phyloP scores from a whole-genome alignment of 257 asterid species.

The Ligustrum vulgare region DNA sequence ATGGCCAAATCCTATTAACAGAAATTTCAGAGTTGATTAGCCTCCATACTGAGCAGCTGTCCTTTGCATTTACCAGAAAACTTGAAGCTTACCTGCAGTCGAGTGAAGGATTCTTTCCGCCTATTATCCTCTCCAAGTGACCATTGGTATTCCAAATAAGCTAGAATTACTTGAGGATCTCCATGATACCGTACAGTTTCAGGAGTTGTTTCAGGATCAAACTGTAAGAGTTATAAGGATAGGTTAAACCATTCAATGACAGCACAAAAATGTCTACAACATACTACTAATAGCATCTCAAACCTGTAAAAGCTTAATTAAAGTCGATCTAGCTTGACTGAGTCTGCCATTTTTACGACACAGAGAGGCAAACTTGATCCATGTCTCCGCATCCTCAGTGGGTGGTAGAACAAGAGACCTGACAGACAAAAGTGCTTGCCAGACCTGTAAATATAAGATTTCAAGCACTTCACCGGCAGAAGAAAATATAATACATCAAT shows the following conservation, averaged over 20 bases:
- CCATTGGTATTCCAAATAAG: conserved; percentile 94
- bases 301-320: conserved; percentile 91
- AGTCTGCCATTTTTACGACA: conserved; percentile 98
- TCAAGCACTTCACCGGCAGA: conserved; percentile 20
- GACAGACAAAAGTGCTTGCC: conserved; percentile 86
- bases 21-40: conserved; percentile 20
- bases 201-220: conserved; percentile 90
- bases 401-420: conserved; percentile 98
- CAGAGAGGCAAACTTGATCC: conserved; percentile 96
- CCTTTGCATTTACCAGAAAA: conserved; percentile 11
- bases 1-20: conserved; percentile 73
- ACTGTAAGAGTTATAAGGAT: conserved; percentile 41
- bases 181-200: conserved; percentile 81
- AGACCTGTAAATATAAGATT: conserved; percentile 56
- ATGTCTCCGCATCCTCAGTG: conserved; percentile 92
- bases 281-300: conserved; percentile 24
- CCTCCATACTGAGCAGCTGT: neutral
- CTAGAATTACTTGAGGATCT: conserved; percentile 95
- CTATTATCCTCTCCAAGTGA: conserved; percentile 95
- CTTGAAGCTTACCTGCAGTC: conserved; percentile 69
- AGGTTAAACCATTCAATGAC: conserved; percentile 17
- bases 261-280: conserved; percentile 11
- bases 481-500: no score
- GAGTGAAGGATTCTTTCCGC: conserved; percentile 82
- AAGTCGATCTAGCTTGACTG: conserved; percentile 93